Conservation (phyloP, 768 basidiomycete species). For the Hydnomerulius pinastri region DNA sequence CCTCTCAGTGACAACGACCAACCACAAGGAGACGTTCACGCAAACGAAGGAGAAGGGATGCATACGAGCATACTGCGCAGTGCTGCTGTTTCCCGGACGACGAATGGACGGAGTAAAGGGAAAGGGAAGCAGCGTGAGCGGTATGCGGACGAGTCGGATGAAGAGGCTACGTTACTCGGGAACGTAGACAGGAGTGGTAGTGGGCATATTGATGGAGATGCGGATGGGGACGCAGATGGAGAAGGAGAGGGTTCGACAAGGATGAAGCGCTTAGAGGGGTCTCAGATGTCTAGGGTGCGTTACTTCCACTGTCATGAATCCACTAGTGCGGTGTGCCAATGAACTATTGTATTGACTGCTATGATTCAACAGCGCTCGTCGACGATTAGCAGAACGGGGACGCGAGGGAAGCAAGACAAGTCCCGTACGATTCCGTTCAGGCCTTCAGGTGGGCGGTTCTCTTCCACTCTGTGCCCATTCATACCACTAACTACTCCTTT, state of each 20-base stretch:
- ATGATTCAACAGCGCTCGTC: constrained; percentile 23
- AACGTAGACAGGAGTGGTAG: constrained; percentile 35
- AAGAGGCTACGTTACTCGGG: constrained; percentile 54
- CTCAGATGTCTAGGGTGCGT: constrained; percentile 21
- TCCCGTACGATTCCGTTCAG: constrained; percentile 79
- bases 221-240: constrained; percentile 38
- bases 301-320: not conserved
- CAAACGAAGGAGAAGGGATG: constrained; percentile 22
- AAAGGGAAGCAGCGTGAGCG: constrained; percentile 51
- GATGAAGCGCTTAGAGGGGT: constrained; percentile 27
- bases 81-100: constrained; percentile 32
- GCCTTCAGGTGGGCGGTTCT: constrained; percentile 54
- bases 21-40: constrained; percentile 19
- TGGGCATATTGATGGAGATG: constrained; percentile 39
- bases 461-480: not conserved
- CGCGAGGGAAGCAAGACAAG: constrained; percentile 53
- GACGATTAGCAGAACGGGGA: constrained; percentile 9
- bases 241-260: constrained; percentile 29
- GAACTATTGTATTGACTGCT: not conserved
- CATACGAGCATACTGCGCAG: constrained; percentile 33
- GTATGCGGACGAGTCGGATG: constrained; percentile 66
- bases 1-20: constrained; percentile 38
- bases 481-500: constrained; percentile 4
- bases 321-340: not conserved
- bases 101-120: constrained; percentile 25